Conservation (phyloP, 2,329 filamentous ascomycete species). For the Pleurostoma richardsiae region DNA sequence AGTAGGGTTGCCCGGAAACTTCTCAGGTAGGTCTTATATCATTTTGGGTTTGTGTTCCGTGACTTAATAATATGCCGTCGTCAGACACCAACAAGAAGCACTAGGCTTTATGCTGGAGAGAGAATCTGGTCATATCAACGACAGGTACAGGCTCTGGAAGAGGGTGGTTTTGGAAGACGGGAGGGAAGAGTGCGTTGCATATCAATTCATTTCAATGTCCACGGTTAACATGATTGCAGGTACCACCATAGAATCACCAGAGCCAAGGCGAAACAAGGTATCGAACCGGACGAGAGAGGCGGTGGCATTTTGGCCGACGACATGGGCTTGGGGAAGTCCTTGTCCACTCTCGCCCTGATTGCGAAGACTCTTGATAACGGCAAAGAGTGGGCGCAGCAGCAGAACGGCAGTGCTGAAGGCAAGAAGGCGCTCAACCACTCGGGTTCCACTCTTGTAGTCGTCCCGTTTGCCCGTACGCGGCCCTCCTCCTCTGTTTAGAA, state of each 20-base stretch:
- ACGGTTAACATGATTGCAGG: not conserved
- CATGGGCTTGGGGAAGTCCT: slow-evolving; percentile 56
- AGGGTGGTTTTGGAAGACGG: not conserved
- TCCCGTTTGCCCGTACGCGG: too few relatives aligned
- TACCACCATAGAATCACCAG: not conserved
- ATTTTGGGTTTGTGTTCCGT: not conserved
- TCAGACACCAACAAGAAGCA: not conserved
- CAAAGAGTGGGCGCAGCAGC: slow-evolving; percentile 6
- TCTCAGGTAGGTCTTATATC: not conserved
- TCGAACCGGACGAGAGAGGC: not conserved
- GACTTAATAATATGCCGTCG: not conserved
- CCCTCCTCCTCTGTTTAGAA: too few relatives aligned
- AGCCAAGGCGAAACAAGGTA: not conserved
- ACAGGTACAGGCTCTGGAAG: not conserved
- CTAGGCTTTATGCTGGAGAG: not conserved
- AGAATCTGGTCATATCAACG: not conserved
- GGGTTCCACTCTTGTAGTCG: too few relatives aligned
- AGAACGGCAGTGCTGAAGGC: not conserved
- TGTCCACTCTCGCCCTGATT: slow-evolving; percentile 45
- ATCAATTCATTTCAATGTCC: not conserved
- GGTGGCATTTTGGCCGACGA: slow-evolving; percentile 54
- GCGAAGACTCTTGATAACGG: slow-evolving; percentile 22
- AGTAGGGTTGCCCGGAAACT: not conserved
- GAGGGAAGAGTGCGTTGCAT: not conserved
- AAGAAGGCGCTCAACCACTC: too few relatives aligned